A percentile compares a stretch with the other conserved stretches of the same genome.
phyloP scores from a whole-genome alignment of 768 basidiomycete genomes.

The Rhizopogon roseolus region DNA sequence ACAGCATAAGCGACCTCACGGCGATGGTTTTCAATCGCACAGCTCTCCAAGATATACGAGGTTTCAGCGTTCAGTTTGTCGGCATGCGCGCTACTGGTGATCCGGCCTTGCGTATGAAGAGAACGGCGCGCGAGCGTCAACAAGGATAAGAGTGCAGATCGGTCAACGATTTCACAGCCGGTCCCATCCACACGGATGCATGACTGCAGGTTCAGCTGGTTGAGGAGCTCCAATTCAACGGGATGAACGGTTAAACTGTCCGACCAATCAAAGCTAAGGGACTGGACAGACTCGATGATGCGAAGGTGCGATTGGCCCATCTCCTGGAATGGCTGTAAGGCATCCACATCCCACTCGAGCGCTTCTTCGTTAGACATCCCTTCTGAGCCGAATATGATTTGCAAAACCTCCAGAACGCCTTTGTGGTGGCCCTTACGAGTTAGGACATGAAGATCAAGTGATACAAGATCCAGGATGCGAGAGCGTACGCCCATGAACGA shows the following conservation, averaged over 20 bases:
- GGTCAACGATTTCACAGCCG: conserved; percentile 83
- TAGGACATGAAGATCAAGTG: conserved; percentile 84
- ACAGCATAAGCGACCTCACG: conserved; percentile 74
- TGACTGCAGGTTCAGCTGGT: conserved; percentile 59
- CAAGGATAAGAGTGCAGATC: conserved; percentile 64
- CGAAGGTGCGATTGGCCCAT: conserved; percentile 80
- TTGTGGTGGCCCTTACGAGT: conserved; percentile 75
- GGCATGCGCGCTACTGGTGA: conserved; percentile 56
- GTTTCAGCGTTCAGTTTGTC: conserved; percentile 69
- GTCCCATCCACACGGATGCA: conserved; percentile 64
- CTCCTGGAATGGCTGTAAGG: conserved; percentile 58
- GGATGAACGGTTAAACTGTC: conserved; percentile 63
- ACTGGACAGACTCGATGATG: conserved; percentile 85
- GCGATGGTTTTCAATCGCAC: conserved; percentile 84
- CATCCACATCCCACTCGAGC: conserved; percentile 39
- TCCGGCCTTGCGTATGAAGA: conserved; percentile 62
- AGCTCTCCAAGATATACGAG: conserved; percentile 74
- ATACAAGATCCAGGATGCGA: conserved; percentile 78
- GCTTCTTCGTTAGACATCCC: conserved; percentile 37
- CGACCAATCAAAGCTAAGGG: conserved; percentile 84
- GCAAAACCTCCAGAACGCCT: conserved; percentile 67
- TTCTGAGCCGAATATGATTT: conserved; percentile 75
- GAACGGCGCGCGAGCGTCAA: conserved; percentile 54
- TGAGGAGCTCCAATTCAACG: conserved; percentile 59
- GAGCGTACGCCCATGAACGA: conserved; percentile 82